phyloP scores from a whole-genome alignment of 106 monocot genomes.

The Amphibolis antarctica region DNA sequence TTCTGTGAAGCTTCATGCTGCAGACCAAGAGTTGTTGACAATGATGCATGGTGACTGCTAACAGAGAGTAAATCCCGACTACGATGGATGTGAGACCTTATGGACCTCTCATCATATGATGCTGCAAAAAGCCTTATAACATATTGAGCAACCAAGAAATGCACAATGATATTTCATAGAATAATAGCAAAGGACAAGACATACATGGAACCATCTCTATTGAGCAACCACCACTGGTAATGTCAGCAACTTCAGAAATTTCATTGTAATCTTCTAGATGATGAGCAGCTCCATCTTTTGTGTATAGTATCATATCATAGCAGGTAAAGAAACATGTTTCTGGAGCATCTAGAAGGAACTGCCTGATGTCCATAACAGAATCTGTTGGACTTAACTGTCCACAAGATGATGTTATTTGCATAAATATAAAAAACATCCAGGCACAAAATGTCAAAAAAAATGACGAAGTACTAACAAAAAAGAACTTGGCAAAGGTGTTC shows the following conservation, averaged over 20 bases:
- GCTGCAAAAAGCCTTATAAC: conserved; percentile 32
- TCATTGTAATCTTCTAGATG: conserved; percentile 94
- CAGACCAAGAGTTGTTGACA: conserved; percentile 71
- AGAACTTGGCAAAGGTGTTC: background rate
- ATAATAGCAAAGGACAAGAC: background rate
- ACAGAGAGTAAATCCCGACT: conserved; percentile 72
- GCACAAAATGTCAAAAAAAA: background rate
- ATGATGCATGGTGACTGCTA: conserved; percentile 64
- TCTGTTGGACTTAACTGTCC: conserved; percentile 82
- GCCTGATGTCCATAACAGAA: conserved; percentile 95
- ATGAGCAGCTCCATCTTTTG: conserved; percentile 64
- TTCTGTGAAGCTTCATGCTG: conserved; percentile 60
- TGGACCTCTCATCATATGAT: conserved; percentile 94
- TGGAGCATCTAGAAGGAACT: conserved; percentile 95
- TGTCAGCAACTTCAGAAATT: conserved; percentile 94
- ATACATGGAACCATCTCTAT: conserved; percentile 67
- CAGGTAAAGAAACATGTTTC: conserved; percentile 98
- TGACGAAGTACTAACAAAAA: background rate
- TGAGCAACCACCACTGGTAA: conserved; percentile 68
- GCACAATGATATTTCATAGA: background rate
- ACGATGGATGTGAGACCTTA: conserved; percentile 80
- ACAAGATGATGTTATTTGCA: conserved; percentile 10
- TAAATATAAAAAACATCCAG: background rate
- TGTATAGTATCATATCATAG: conserved; percentile 79
- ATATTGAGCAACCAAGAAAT: background rate